Evolutionary conservation across 2,329 filamentous ascomycete species (phyloP), one percentile per base, ranked within the genome.

Genomic region (Graphiopsis chlorocephala): DNA sequence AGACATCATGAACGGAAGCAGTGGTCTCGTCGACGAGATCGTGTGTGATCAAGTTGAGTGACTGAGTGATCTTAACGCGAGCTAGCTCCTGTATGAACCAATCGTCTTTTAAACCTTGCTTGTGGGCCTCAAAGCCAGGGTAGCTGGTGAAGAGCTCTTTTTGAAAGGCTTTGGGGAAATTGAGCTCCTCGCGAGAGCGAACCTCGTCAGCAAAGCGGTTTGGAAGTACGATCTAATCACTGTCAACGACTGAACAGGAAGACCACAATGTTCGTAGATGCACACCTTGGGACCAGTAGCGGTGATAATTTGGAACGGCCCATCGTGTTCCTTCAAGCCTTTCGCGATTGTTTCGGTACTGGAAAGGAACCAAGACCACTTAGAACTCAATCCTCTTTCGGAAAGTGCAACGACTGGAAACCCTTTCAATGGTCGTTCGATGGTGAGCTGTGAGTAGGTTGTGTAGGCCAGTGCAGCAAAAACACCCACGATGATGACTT

Each of bases 11-110:
- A 8, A 69, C 63, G 17, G 67, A 57, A 11, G 64, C 47, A 4
- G 61, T 65, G n/a, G 68, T 67, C 61, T 73, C 72, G n/a, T 72
- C 68, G 17, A 70, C 66, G 11, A 72, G 65, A 52, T 71, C 70
- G 35, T 68, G 65, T 15, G 68, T 71, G 20, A 73, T 47, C 20
- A 71, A 63, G 47, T 64, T 65, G 28, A 73, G 64, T 14, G 68
- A 68, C 38, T 71, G 71, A 3, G 70, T 73, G 12, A 73, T 62
- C 38, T 72, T 71, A 15, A 68, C 64, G 11, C 68, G 64, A 15
- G 67, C 62, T 4, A 67, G 64, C 26, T 68, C 67, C 33, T 68
- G 67, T 25, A 71, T 66, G 48, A 71, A 65, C n/a, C 57, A 67
- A 14, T 64, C 63, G 15, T 68, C 58, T 28, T 53, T 23, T 35